Conservation (phyloP, 805 yeast genomes). For the Candida coquimbonensis region DNA sequence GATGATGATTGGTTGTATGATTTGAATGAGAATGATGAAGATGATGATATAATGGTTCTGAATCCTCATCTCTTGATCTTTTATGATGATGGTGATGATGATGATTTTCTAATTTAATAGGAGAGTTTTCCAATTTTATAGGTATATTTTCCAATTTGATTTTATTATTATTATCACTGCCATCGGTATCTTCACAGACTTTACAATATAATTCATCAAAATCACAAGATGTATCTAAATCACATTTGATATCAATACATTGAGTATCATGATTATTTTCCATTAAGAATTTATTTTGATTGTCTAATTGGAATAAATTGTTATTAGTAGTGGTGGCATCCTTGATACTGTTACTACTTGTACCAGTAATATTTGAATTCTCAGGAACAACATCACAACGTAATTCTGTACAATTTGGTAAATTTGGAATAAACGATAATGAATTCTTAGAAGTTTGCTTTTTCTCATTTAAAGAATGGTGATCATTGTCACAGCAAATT, state of each 20-base stretch:
- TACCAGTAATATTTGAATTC: too few species aligned
- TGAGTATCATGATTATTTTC: conserved; percentile 4
- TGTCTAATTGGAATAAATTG: neutral
- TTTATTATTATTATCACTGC: neutral
- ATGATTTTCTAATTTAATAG: neutral
- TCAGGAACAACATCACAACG: conserved; percentile 2
- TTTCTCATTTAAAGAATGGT: conserved; percentile 6
- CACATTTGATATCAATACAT: conserved; percentile 23
- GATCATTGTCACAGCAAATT: conserved; percentile 34
- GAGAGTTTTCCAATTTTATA: too few species aligned
- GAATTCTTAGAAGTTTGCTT: neutral
- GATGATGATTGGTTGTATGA: conserved; percentile 29
- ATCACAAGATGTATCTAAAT: conserved; percentile 22
- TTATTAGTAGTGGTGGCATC: too few species aligned
- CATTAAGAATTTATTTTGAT: neutral
- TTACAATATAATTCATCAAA: conserved; percentile 28
- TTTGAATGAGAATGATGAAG: conserved; percentile 19
- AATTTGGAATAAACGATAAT: conserved; percentile 5
- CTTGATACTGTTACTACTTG: too few species aligned
- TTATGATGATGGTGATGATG: conserved; percentile 6
- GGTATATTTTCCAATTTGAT: too few species aligned
- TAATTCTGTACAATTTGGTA: conserved; percentile 10
- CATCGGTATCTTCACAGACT: conserved; percentile 20
- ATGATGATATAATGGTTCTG: conserved; percentile 13
- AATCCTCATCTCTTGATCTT: conserved; percentile 15